These are phyloP conservation scores for Musa balbisiana DNA, from an alignment of 202 grass and related monocot species.

Conservation along the genomic window DNA sequence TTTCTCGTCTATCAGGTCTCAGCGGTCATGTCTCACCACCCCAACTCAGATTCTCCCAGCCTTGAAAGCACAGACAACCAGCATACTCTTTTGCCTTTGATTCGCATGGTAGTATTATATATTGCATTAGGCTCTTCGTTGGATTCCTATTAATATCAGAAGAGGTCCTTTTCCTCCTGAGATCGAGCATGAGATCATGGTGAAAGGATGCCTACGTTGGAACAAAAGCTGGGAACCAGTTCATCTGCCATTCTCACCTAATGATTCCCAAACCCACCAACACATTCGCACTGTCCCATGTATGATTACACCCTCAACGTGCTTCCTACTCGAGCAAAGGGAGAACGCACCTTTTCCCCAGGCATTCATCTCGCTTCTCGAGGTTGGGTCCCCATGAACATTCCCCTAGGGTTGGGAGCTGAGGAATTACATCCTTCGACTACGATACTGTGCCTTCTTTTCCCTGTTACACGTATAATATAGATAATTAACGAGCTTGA, in stretches of 20 bases:
- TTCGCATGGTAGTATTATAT: not conserved
- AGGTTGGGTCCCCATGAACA: conserved; percentile 35
- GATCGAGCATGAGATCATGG: not conserved
- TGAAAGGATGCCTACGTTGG: not conserved
- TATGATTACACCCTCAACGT: not conserved
- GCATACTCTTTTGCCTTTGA: conserved; percentile 31
- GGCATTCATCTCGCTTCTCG: too few relatives aligned
- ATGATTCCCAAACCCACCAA: not conserved
- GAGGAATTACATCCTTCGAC: conserved; percentile 24
- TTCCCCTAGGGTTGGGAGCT: conserved; percentile 20
- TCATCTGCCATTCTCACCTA: conserved; percentile 6
- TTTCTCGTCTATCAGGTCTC: conserved; percentile 47
- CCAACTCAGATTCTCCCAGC: conserved; percentile 66
- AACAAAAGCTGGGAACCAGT: not conserved
- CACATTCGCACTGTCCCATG: not conserved
- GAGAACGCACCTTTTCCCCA: too few relatives aligned
- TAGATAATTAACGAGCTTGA: too few relatives aligned
- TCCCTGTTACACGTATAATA: too few relatives aligned
- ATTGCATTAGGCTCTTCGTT: not conserved
- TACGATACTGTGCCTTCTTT: too few relatives aligned
- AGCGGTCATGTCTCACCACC: conserved; percentile 43
- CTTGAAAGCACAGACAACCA: conserved; percentile 49
- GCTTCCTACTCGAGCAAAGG: too few relatives aligned
- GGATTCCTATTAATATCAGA: not conserved
- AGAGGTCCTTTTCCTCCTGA: not conserved